Percentiles rank a stretch among this genome's conserved stretches.
Conservation (phyloP, 345 rosid species). For the Eucalyptus cladocalyx region DNA sequence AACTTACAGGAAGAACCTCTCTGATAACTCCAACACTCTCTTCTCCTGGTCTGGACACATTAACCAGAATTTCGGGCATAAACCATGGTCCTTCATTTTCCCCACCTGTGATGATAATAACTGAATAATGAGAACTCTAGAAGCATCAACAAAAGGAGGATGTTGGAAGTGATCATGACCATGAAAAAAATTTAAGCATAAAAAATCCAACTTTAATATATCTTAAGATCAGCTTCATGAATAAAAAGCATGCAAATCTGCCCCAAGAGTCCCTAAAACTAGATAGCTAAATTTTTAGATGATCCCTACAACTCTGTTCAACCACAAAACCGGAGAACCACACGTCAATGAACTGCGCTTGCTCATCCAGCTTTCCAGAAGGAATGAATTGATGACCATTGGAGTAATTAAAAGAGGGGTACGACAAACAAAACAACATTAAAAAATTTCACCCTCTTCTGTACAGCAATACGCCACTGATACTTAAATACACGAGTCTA, state of each 20-base stretch:
- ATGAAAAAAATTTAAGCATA: not conserved
- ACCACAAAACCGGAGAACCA: not conserved
- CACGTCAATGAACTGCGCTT: not conserved
- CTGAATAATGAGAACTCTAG: not conserved
- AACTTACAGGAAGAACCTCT: constrained; percentile 74
- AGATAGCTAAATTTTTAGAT: not conserved
- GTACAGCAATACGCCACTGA: not conserved
- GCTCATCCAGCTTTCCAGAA: not conserved
- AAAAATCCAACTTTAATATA: not conserved
- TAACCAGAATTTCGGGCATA: constrained; percentile 85
- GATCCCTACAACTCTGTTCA: not conserved
- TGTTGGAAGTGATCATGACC: not conserved
- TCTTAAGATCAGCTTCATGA: not conserved
- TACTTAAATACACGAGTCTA: not conserved
- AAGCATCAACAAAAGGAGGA: not conserved
- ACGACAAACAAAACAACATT: not conserved
- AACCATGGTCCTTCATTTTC: constrained; percentile 77
- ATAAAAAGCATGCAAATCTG: not conserved
- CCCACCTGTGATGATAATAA: constrained; percentile 34
- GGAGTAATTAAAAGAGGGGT: not conserved
- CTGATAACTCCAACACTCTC: constrained; percentile 58
- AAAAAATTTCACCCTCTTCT: not conserved
- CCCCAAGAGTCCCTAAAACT: not conserved
- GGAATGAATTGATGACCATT: not conserved
- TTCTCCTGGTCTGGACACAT: constrained; percentile 49